phyloP scores from a whole-genome alignment of 768 basidiomycete genomes.

The Gelatoporia subvermispora region DNA sequence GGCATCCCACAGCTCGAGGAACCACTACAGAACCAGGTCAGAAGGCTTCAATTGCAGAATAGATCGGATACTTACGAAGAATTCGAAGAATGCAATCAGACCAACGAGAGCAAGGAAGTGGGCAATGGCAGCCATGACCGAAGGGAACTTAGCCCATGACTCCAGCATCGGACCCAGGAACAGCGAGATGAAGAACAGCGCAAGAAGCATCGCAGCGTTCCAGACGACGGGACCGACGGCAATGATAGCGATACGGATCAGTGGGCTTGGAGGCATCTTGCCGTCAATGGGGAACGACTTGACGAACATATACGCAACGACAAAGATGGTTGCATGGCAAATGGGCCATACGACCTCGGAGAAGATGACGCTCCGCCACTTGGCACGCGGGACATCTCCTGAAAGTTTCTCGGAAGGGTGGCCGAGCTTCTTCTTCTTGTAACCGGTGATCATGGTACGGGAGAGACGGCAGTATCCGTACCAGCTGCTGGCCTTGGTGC shows the following conservation, averaged over 20 bases:
- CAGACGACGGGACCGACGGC: constrained; percentile 91
- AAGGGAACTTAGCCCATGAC: constrained; percentile 81
- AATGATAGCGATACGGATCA: constrained; percentile 86
- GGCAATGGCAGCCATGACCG: constrained; percentile 88
- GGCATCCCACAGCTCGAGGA: constrained; percentile 94
- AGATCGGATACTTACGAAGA: constrained; percentile 81
- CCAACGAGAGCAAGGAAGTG: constrained; percentile 82
- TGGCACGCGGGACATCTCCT: constrained; percentile 87
- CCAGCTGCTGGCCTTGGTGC: constrained; percentile 97
- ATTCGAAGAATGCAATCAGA: constrained; percentile 87
- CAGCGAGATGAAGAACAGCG: constrained; percentile 87
- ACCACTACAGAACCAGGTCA: constrained; percentile 57
- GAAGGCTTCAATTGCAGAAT: constrained; percentile 13
- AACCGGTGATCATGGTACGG: constrained; percentile 95
- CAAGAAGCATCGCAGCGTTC: constrained; percentile 85
- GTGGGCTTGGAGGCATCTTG: constrained; percentile 68
- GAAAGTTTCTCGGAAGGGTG: constrained; percentile 97
- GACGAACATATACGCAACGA: constrained; percentile 87
- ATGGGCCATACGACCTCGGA: constrained; percentile 83
- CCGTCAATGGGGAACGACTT: constrained; percentile 82
- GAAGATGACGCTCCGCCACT: constrained; percentile 78
- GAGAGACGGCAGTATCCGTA: constrained; percentile 98
- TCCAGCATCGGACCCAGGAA: constrained; percentile 89
- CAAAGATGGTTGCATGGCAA: constrained; percentile 68
- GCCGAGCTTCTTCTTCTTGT: constrained; percentile 98